Evolutionary conservation across 108 stramenopile genomes (phyloP).

Genomic region (Bacterosira constricta): DNA sequence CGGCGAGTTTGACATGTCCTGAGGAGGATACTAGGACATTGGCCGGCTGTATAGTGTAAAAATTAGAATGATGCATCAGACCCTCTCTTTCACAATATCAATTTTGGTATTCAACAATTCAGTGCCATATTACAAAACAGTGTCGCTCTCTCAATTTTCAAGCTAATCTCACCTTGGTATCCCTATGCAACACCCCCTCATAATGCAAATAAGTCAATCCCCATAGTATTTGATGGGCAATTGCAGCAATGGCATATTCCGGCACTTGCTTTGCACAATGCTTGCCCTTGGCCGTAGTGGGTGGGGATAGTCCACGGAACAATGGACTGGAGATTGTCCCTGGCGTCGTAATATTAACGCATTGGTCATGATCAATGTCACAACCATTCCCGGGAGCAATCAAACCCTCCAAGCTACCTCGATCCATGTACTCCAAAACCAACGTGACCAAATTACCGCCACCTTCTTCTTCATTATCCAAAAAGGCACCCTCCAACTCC

Average conservation of each 20-base stretch:
- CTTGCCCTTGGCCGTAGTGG: not conserved
- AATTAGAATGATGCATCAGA: no score
- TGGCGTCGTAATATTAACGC: no score
- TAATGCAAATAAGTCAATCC: constrained; percentile 88
- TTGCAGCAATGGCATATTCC: constrained; percentile 68
- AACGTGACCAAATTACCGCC: constrained; percentile 12
- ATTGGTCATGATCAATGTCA: not conserved
- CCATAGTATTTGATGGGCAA: constrained; percentile 83
- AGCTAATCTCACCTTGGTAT: constrained; percentile 88
- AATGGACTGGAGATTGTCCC: constrained; percentile 25
- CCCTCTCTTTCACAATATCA: no score
- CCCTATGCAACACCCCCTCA: constrained; percentile 84
- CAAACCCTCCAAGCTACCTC: constrained; percentile 60
- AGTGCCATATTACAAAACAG: no score
- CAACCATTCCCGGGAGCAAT: constrained; percentile 26
- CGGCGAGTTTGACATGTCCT: constrained; percentile 89
- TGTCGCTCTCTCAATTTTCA: no score
- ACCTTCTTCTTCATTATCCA: constrained; percentile 39
- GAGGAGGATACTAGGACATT: constrained; percentile 78
- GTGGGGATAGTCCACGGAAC: constrained; percentile 27
- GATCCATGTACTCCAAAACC: constrained; percentile 86
- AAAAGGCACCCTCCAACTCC: constrained; percentile 74
- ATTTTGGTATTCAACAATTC: no score
- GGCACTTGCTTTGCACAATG: constrained; percentile 22
- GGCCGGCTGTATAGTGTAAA: constrained; percentile 58